Percentiles rank a stretch among this genome's conserved stretches.
Conservation (phyloP, 306 rosid genomes). For the Canavalia ensiformis region DNA sequence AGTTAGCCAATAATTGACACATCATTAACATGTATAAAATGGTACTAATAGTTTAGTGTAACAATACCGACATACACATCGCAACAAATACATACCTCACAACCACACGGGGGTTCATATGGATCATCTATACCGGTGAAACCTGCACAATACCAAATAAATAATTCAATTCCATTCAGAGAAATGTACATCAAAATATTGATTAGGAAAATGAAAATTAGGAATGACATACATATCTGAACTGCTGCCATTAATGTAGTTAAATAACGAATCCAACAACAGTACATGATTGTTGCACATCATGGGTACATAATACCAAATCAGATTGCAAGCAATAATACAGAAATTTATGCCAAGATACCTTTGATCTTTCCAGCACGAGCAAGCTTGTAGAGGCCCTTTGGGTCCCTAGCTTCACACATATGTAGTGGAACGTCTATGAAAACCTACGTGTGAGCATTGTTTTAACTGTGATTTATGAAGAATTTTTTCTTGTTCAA, state of each 20-base stretch:
- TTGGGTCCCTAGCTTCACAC: slow-evolving; percentile 94
- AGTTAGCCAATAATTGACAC: background rate
- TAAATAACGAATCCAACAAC: slow-evolving; percentile 14
- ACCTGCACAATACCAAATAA: slow-evolving; percentile 67
- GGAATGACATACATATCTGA: background rate
- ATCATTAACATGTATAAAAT: background rate
- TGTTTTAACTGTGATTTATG: slow-evolving; percentile 15
- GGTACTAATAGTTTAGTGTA: background rate
- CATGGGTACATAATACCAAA: slow-evolving; percentile 38
- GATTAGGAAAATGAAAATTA: slow-evolving; percentile 35
- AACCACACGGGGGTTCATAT: slow-evolving; percentile 77
- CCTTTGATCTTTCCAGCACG: slow-evolving; percentile 95
- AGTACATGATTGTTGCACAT: background rate
- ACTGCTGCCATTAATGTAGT: slow-evolving; percentile 22
- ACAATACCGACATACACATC: background rate
- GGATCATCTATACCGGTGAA: slow-evolving; percentile 96
- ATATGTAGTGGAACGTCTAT: slow-evolving; percentile 85
- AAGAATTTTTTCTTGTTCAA: slow-evolving; percentile 45
- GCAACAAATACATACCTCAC: slow-evolving; percentile 70
- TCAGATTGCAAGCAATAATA: slow-evolving; percentile 31
- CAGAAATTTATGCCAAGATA: slow-evolving; percentile 41
- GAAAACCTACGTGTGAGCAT: slow-evolving; percentile 71
- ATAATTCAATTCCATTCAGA: slow-evolving; percentile 21
- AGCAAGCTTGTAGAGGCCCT: slow-evolving; percentile 96
- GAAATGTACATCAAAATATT: slow-evolving; percentile 13